Evolutionary conservation across 2,329 filamentous ascomycete genomes (phyloP), one percentile per base, ranked within the genome.

Genomic region (Aspergillus fijiensis): DNA sequence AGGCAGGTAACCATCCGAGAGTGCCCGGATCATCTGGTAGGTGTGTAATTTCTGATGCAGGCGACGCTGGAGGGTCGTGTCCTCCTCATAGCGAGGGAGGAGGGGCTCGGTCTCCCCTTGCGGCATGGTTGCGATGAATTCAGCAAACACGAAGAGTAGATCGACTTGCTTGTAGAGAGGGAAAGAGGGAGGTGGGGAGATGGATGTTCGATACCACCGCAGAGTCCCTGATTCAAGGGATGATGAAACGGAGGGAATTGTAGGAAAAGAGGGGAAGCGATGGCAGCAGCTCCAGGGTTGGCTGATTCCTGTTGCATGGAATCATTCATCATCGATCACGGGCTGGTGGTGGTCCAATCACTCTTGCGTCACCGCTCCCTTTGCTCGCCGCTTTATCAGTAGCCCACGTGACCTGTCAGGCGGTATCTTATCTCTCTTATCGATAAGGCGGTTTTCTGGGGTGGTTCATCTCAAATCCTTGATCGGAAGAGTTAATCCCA

Each of bases 31-130:
- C 89, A 96, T 96, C 81, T 96, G 92, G 73, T 96, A 97, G 27
- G 89, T 89, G 77, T 96, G 94, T 62, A 98, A 84, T 81, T 96
- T 97, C 75, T 94, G 87, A 71, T 94, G 91, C 60, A 96, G 83
- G 69, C 87, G 82, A 51, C 87, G 83, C 82, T 96, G 91, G 57
- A 93, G 80, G 33, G 82, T 79, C 1, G 93, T 96, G 69, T 95
- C 91, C 75, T 96, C 89, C 62, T 74, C 72, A 58, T 79, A 95
- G 69, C 87, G 88, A 60, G 92, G 90, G 52, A 96, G 86, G 59
- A 96, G 83, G 63, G 92, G 92, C 70, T 92, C 82, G 55, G 86
- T 88, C 71, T 94, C 90, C 60, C 82, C 83, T 57, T 81, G 81
- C 63, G 80, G 67, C 63, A 74, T 74, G 57, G 52, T 65, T 60